Evolutionary conservation across 1,139 yeast genomes (phyloP), one percentile per base, ranked within the genome.

Genomic region (Trichomonascaceae sp.): DNA sequence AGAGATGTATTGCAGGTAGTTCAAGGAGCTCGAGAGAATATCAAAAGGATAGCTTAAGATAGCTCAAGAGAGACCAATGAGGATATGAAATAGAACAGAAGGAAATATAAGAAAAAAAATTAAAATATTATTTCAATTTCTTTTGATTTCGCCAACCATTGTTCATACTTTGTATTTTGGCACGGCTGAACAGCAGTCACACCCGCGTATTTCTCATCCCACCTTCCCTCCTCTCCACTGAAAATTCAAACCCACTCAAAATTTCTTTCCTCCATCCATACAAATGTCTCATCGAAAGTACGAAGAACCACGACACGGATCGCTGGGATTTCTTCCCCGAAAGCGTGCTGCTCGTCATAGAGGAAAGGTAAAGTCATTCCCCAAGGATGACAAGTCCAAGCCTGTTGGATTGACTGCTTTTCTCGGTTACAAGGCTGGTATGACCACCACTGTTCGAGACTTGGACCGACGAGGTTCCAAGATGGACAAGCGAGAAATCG

Each of bases 241-340:
- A 27, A 49, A 52, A 52, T 18, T 38, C 46, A 43, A 27, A 7
- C 3, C n/a, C 41, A 50, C 47, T 41, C 43, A 50, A 50, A 45
- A 44, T 44, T 50, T 45, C 48, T 50, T 36, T 50, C 52, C 51
- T 47, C 49, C 57, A 52, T 50, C 57, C 53, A 52, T 54, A 49
- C 57, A 47, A 50, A 93, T 93, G 99, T 93, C 99, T 78, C 99
- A 93, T 93, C 88, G 99, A 87, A 93, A 93, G 85, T 93, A 75
- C 95, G 98, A 93, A 88, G 96, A 95, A 72, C 99, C 99, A 83
- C 90, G 99, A 84, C 98, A 93, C 90, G 99, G 99, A 80, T 93
- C 96, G 78, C 84, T 93, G 78, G 99, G 98, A 75, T 93, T 90
- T 96, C 69, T 84, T 67, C 98, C 98, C 86, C 88, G 96, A 85